A percentile compares a stretch with the other conserved stretches of the same genome.
These are phyloP conservation scores for Malassezia pachydermatis DNA, from an alignment of 1,284 basidiomycete species.

Conservation along the genomic window DNA sequence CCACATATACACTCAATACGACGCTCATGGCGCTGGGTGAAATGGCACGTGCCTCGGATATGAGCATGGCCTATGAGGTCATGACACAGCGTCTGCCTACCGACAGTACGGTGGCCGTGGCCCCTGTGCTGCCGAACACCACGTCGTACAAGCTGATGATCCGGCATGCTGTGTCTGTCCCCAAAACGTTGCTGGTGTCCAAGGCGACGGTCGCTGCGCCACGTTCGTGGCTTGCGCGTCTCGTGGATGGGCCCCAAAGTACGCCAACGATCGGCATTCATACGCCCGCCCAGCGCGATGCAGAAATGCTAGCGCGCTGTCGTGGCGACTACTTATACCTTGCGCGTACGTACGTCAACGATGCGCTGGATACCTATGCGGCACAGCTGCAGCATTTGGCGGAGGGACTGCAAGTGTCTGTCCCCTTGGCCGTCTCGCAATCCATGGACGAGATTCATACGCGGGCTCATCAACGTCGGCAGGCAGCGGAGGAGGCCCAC, in stretches of 20 bases:
- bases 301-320: constrained; percentile 24
- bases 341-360: constrained; percentile 16
- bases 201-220: constrained; percentile 17
- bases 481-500: neutral
- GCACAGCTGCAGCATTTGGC: constrained; percentile 9
- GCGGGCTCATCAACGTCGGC: constrained; percentile 7
- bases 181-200: constrained; percentile 28
- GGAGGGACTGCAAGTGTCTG: constrained; percentile 23
- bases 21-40: constrained; percentile 45
- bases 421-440: neutral
- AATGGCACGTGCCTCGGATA: constrained; percentile 35
- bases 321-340: constrained; percentile 19
- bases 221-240: constrained; percentile 5
- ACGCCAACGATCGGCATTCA: constrained; percentile 17
- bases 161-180: constrained; percentile 27
- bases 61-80: constrained; percentile 41
- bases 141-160: constrained; percentile 32
- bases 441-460: constrained; percentile 22
- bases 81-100: constrained; percentile 28
- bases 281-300: constrained; percentile 19
- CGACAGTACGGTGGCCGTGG: neutral
- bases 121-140: constrained; percentile 25
- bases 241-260: neutral
- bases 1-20: constrained; percentile 40
- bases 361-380: constrained; percentile 12